Evolutionary conservation across 768 basidiomycete species (phyloP), one percentile per base, ranked within the genome.

Genomic region (Melanogaster broomeanus): DNA sequence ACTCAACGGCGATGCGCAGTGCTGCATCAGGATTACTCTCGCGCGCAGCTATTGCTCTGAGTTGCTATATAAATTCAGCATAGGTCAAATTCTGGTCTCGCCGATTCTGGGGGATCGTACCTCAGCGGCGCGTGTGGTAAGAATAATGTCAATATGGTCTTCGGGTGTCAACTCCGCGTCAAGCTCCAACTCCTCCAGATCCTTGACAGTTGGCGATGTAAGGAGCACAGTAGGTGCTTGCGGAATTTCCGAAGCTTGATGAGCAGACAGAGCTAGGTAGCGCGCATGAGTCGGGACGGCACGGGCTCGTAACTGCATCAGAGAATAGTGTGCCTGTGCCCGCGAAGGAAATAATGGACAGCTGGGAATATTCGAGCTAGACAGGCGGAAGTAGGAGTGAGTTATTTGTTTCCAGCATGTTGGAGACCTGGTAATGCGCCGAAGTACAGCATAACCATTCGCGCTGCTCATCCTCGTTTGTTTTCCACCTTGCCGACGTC

Each of bases 1-100:
- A 91, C 61, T 97, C 93, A 22, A 98, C 93, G 1, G 84, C 76
- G 57, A 98, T 79, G 56, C 94, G 77, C 21, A 98, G 74, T 4
- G 87, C 90, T 19, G 90, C 77, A 43, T 80, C 62, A 0, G 82
- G 68, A 57, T 88, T 78, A 10, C 82, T 74, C 62, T 89, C 81
- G 34, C 83, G 75, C n/a, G 75, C 61, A 10, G 89, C 79, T 51
- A 97, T 90, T 39, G 72, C 68, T 39, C 77, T 75, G 2, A 97
- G 76, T 88, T 93, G 92, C 93, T 96, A 49, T n/a, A 35, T n/a
- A n/a, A n/a, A n/a, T n/a, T n/a, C 27, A 28, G 6, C 22, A 21
- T 3, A 28, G n/a, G 18, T 42, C 48, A 28, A 50, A 56, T 27
- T 19, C 30, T 54, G 48, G 40, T 25, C 4, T 45, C 35, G 50